Base-by-base conservation (phyloP, 768 basidiomycete species). In the Cantharellus anzutake region DNA sequence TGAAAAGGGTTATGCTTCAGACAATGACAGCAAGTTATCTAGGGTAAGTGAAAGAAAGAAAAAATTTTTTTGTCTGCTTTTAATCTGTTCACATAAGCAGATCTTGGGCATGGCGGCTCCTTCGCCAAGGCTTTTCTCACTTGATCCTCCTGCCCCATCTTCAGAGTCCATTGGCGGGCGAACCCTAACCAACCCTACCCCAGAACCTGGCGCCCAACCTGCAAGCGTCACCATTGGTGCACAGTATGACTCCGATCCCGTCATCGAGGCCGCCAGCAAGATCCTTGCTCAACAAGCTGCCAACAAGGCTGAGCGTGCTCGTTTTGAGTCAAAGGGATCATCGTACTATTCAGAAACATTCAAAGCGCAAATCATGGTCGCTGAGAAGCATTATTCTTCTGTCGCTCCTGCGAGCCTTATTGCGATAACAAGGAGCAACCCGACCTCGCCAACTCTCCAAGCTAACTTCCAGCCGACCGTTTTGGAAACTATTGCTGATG, bases 371-470 rank as follows among this genome's bases (percentile, higher is more conserved):
- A 81, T 85, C 65, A 83, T 85, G 82, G 70, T 83, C 58, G 84
- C 83, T 0, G 80, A 85, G 66, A 73, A 80, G 52, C 84, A 85
- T 67, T 84, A 83, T 64, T 85, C 84, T 2, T 14, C 52, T 7
- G 35, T 55, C 11, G 72, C 82, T 0, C 71, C 84, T 53, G 84
- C 83, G 2, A 80, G 79, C 60, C 84, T 81, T 3, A 70, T 85
- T 41, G 70, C 80, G 3, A 72, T 84, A 42, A 72, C 78, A 37
- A 70, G 72, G 4, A 77, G 40, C 72, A 70, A 63, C 39, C 56
- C 52, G 7, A 37, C 11, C 11, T 11, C 52, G 11, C 52, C 52
- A 7, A 14, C 52, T 11, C 29, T 48, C 11, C 44, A 48, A 48
- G 29, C 44, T 11, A 29, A 48, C 11, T 48, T 48, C 29, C 14